Evolutionary conservation across 768 basidiomycete genomes (phyloP).

Genomic region (Punctularia strigosozonata): DNA sequence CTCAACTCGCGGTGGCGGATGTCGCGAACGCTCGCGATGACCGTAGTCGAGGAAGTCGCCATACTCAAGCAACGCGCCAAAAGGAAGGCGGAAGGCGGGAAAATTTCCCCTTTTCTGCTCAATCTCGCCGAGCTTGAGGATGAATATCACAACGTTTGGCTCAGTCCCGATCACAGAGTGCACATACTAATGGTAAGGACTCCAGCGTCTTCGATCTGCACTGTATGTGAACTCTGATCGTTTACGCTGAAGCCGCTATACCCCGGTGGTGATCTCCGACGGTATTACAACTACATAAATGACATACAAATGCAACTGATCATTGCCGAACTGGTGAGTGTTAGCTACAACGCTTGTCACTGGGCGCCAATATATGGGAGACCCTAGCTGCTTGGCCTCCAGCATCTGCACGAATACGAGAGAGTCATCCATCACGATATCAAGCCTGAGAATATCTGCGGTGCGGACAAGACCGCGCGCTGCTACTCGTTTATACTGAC

Average conservation of each 20-base stretch:
- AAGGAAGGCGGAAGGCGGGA: too few relatives aligned
- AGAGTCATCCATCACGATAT: conserved; percentile 47
- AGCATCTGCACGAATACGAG: conserved; percentile 35
- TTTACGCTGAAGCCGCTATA: conserved; percentile 7
- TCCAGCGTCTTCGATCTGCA: not conserved
- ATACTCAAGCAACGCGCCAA: too few relatives aligned
- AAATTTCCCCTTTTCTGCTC: too few relatives aligned
- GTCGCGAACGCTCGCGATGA: too few relatives aligned
- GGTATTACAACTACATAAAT: conserved; percentile 3
- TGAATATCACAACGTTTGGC: too few relatives aligned
- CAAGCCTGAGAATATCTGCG: conserved; percentile 39
- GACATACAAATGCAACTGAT: conserved; percentile 5
- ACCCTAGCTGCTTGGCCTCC: conserved; percentile 12
- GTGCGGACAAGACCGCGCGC: too few relatives aligned
- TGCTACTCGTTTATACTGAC: too few relatives aligned
- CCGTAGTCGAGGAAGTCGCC: too few relatives aligned
- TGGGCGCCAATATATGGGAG: not conserved
- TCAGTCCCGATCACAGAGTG: too few relatives aligned
- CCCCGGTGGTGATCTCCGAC: conserved; percentile 10
- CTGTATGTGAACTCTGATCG: not conserved
- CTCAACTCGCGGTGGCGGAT: too few relatives aligned
- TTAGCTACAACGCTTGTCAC: not conserved
- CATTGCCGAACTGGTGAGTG: conserved; percentile 13
- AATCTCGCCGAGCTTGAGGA: too few relatives aligned
- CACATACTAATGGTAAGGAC: conserved; percentile 11